A percentile compares a stretch with the other conserved stretches of the same genome.
Conservation (phyloP, 23 red algal species). For the Chondrus crispus region DNA sequence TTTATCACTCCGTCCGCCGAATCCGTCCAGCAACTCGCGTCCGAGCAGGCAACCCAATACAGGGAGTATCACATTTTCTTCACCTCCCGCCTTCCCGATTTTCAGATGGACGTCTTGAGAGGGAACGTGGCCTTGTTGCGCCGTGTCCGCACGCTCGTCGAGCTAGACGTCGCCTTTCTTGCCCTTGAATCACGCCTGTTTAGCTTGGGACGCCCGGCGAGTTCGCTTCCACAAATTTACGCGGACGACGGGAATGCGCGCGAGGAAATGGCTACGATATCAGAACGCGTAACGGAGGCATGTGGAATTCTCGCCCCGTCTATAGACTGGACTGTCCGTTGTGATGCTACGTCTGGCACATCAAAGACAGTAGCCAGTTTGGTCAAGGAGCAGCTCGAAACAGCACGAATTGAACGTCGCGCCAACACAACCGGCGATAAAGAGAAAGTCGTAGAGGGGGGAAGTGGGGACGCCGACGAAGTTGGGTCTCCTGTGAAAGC, state of each 20-base stretch:
- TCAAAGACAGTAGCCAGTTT: slow-evolving; percentile 46
- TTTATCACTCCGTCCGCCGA: slow-evolving; percentile 66
- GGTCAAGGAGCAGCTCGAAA: slow-evolving; percentile 61
- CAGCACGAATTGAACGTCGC: slow-evolving; percentile 27
- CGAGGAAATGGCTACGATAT: slow-evolving; percentile 49
- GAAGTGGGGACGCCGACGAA: not conserved
- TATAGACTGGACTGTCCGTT: slow-evolving; percentile 60
- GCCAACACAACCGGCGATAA: not conserved
- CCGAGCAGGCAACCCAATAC: slow-evolving; percentile 66
- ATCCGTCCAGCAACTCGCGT: slow-evolving; percentile 58
- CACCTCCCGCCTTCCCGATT: slow-evolving; percentile 70
- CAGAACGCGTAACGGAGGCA: slow-evolving; percentile 31
- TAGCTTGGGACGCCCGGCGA: slow-evolving; percentile 72
- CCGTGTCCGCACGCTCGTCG: slow-evolving; percentile 65
- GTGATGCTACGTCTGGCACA: slow-evolving; percentile 37
- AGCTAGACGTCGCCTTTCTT: slow-evolving; percentile 83
- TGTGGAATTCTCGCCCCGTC: slow-evolving; percentile 36
- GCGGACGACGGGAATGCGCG: slow-evolving; percentile 4
- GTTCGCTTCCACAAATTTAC: slow-evolving; percentile 51
- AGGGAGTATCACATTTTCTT: slow-evolving; percentile 85
- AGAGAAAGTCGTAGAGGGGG: not conserved
- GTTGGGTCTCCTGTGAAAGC: not conserved
- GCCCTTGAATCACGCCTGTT: slow-evolving; percentile 78
- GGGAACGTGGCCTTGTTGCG: slow-evolving; percentile 52
- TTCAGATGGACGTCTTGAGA: slow-evolving; percentile 65